Base-by-base conservation (phyloP, 2,329 filamentous ascomycete genomes). In the Fusarium avenaceum region DNA sequence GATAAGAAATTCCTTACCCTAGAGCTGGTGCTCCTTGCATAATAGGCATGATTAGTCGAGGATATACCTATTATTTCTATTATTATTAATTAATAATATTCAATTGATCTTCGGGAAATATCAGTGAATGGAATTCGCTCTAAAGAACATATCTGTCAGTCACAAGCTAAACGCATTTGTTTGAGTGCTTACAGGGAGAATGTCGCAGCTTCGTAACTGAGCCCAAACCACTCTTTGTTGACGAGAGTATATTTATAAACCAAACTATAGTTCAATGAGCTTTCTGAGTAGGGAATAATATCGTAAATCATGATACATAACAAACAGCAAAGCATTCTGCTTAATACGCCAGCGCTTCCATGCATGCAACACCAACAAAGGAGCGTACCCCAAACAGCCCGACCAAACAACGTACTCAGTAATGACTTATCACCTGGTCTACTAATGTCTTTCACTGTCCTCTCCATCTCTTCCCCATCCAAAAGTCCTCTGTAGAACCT, bases 401-500 rank as follows among this genome's bases (percentile, higher is more conserved):
- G 35, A 35, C 28, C 6, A 48, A 57, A 43, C 42, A 53, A 30
- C 43, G 42, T 26, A 38, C 35, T 33, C 30, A 11, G 22, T 17
- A 10, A 30, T 30, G 11, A 4, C 24, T 14, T n/a, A n/a, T 49
- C 53, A 47, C 20, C 42, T 52, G 30, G 48, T 26, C 44, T 40
- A 32, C 58, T 55, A 65, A 44, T 64, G 50, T 19, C 51, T 52
- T 10, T 54, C 45, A 33, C 52, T 59, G 0, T 20, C 33, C 8
- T 65, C 59, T 11, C 43, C 60, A 40, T 72, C 69, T 1, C 51
- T 64, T 19, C 85, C 84, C 86, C 86, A 87, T 30, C 86, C 86
- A 57, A 86, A 78, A 35, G 85, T 85, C 15, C 83, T 78, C 67
- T 87, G 86, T 24, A 87, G 80, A 28, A 83, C 84, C 45, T 80